Conservation (phyloP, 2,329 filamentous ascomycete species). For the Calonectria pseudoreteaudii region DNA sequence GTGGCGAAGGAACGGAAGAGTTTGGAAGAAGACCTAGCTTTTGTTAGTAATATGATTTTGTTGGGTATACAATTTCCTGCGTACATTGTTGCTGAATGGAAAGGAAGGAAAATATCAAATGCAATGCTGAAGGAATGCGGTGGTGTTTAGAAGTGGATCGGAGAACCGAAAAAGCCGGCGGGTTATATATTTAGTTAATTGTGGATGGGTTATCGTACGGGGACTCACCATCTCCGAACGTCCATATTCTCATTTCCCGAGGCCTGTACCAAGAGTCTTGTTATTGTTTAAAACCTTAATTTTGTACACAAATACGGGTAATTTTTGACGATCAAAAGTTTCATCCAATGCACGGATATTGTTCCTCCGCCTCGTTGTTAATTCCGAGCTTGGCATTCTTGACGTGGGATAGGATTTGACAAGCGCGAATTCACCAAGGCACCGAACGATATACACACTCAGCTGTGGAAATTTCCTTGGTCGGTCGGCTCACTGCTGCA, state of each 20-base stretch:
- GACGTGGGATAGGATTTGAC: too few relatives aligned
- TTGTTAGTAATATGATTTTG: neutral
- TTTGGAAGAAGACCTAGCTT: neutral
- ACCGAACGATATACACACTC: neutral
- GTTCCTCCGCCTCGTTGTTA: neutral
- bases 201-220: neutral
- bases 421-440: too few relatives aligned
- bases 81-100: neutral
- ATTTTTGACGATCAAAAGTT: neutral
- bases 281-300: neutral
- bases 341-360: neutral
- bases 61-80: neutral
- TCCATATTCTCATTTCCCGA: neutral
- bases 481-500: neutral
- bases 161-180: neutral
- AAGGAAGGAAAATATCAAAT: neutral
- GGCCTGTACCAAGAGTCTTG: too few relatives aligned
- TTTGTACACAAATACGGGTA: neutral
- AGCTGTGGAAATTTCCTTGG: neutral
- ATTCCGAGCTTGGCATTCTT: too few relatives aligned
- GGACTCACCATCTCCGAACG: neutral
- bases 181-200: neutral
- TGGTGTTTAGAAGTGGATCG: neutral
- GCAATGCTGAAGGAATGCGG: neutral
- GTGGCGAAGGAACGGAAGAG: neutral